Base-by-base conservation (phyloP, 2,329 filamentous ascomycete genomes). In the Colletotrichum brevisporum region DNA sequence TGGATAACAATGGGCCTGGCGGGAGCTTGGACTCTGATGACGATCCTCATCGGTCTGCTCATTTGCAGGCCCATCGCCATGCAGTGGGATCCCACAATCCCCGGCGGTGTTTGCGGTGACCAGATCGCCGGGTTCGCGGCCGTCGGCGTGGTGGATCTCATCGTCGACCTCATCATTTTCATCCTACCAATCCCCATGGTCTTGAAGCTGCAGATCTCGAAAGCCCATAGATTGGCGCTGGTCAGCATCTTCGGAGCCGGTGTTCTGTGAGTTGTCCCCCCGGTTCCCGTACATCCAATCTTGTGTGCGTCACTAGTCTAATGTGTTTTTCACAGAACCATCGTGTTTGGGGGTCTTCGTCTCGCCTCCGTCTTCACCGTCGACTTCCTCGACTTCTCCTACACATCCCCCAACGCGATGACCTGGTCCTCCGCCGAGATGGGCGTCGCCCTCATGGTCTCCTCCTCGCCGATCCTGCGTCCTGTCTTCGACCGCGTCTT, bases 151-250 rank as follows among this genome's bases (percentile, higher is more conserved):
- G 51, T 79, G 50, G 78, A 78, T 63, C 72, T 92, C 72, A 88
- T 91, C 66, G 91, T 90, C 16, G 90, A 92, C 71, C 78, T 92
- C 47, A 86, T 89, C 52, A 88, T 92, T 43, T 82, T 92, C 16
- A 86, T 91, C 58, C 82, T 92, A 9, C 90, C 90, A 0, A 88
- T 91, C 80, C 89, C 89, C 2, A 87, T 91, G 47, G 77, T 92
- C 57, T 88, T 88, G 5, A 83, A 83, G 53, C 88, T 92, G 84
- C 86, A 87, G 31, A 59, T 80, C 41, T 72, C 74, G 6, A 53
- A 71, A 5, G 73, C 73, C 41, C 78, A 79, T 51, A 77, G 76
- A 69, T 26, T 79, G 8, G 72, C 72, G 6, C 66, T 81, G 21
- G 65, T 77, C 36, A 74, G 67, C 54, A 75, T 76, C 39, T 80